Base-by-base conservation (phyloP, 108 stramenopile species). In the Thalassiosira profunda region DNA sequence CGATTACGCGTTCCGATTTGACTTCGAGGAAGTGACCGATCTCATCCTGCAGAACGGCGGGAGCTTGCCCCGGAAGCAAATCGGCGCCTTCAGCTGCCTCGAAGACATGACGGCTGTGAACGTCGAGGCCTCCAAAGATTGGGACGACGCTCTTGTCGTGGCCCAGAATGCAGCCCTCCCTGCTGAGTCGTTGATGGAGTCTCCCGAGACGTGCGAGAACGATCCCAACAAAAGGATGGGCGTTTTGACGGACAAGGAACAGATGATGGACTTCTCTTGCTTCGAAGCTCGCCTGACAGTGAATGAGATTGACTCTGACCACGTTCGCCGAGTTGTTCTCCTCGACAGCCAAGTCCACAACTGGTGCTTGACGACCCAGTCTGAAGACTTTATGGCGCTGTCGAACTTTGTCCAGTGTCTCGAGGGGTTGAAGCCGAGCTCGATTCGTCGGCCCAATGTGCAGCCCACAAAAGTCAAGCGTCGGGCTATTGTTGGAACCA, bases 1-100 rank as follows among this genome's bases (percentile, higher is more conserved):
- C 41, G 38, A 41, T n/a, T 58, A 12, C 38, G 12, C 57, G 6
- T 41, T 18, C 15, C 44, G 10, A 17, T 58, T 58, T 58, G 40
- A 44, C 23, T 34, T 36, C 42, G 36, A 58, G 3, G 31, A 42
- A 4, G 8, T 58, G 5, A 44, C 42, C 14, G 35, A 58, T 18
- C 57, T 58, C 41, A 36, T 57, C 18, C 37, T 40, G 11, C 55
- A 18, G 55, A 57, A 57, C 40, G 55, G 55, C 14, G 55, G 55
- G 12, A 58, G 38, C 17, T 15, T 37, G 12, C 57, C 57, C 1
- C 41, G 44, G 57, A 58, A 44, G 8, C 42, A 41, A 15, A 44
- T 3, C 14, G 38, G 35, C 41, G 42, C 41, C 7, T 44, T 38
- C 31, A 15, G 44, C 5, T 15, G 57, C 20, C 35, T 58, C 36